These are phyloP conservation scores for Pterulicium gracile DNA, from an alignment of 1,284 basidiomycete genomes.

Conservation along the genomic window DNA sequence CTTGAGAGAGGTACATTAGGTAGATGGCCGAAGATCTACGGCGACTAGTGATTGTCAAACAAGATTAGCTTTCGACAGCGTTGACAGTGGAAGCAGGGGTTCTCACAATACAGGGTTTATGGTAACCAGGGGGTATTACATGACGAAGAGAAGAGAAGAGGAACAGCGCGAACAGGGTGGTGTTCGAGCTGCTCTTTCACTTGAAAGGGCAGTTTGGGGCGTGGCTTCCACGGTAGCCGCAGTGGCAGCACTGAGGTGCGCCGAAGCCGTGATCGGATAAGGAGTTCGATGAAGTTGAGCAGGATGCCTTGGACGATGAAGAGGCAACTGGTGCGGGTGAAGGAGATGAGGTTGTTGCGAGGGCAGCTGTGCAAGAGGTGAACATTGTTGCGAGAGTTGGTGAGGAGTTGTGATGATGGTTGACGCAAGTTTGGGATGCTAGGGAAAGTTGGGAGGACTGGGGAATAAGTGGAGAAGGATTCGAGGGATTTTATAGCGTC, in stretches of 20 bases:
- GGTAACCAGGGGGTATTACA: too few species aligned
- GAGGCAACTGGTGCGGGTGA: constrained; percentile 1
- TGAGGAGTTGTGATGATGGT: neutral
- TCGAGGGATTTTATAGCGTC: neutral
- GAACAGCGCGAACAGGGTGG: too few species aligned
- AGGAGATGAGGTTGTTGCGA: neutral
- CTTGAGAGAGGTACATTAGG: too few species aligned
- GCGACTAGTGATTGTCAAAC: too few species aligned
- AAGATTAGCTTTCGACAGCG: too few species aligned
- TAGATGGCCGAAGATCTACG: too few species aligned
- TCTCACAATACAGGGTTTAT: too few species aligned
- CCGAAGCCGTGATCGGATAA: constrained; percentile 21
- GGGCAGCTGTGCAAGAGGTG: neutral
- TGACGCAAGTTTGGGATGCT: neutral
- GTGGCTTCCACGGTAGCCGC: constrained; percentile 58
- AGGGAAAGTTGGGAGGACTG: neutral
- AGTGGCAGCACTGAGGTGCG: constrained; percentile 67
- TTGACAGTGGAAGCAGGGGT: too few species aligned
- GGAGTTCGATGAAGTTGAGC: constrained; percentile 10
- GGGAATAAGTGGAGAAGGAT: neutral
- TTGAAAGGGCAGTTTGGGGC: constrained; percentile 60
- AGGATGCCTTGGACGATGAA: constrained; percentile 8
- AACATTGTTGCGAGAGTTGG: neutral
- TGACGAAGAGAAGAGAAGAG: too few species aligned
- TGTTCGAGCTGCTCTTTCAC: too few species aligned